Percentiles rank a stretch among this genome's conserved stretches.
phyloP scores from a whole-genome alignment of 257 asterid genomes.

The Nicotiana sylvestris region DNA sequence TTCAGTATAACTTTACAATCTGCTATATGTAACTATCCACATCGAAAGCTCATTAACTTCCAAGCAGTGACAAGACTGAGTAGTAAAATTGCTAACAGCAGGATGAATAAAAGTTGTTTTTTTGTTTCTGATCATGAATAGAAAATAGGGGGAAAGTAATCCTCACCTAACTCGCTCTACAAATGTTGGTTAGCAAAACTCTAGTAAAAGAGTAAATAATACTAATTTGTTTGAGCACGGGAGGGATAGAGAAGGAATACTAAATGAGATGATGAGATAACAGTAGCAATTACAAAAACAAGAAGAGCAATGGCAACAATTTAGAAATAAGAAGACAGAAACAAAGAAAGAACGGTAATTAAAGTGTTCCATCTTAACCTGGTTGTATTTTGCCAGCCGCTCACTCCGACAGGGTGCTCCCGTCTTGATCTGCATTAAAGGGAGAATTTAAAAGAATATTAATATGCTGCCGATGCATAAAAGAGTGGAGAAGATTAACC shows the following conservation, averaged over 20 bases:
- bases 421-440: slow-evolving; percentile 70
- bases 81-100: neutral
- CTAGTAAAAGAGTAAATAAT: too few relatives aligned
- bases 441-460: neutral
- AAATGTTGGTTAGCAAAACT: too few relatives aligned
- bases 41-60: neutral
- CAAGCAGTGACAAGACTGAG: neutral
- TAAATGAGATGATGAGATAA: neutral
- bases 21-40: neutral
- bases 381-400: slow-evolving; percentile 94
- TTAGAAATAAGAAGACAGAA: neutral
- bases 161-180: too few relatives aligned
- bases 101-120: neutral
- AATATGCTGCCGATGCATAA: neutral
- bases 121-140: too few relatives aligned
- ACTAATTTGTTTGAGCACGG: too few relatives aligned
- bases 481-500: neutral
- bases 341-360: neutral
- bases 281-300: neutral
- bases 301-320: neutral
- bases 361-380: slow-evolving; percentile 36
- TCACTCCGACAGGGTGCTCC: slow-evolving; percentile 99
- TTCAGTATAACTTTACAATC: neutral
- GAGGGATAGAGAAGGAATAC: too few relatives aligned
- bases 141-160: too few relatives aligned